These are phyloP conservation scores for Neofusicoccum sp. DNA, from an alignment of 2,329 filamentous ascomycete species.

Conservation along the genomic window DNA sequence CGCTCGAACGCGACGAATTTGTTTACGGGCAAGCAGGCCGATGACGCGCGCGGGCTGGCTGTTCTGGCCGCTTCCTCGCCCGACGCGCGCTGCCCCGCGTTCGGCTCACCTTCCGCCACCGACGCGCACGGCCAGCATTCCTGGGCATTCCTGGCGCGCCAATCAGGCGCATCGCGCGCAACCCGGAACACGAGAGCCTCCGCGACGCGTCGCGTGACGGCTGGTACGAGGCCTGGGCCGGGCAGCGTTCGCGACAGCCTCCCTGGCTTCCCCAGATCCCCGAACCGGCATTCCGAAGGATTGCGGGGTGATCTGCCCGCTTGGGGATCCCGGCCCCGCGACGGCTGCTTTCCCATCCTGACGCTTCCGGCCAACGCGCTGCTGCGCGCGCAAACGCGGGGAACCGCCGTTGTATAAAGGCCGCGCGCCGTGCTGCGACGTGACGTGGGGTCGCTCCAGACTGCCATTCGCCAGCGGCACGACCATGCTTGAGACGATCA, in stretches of 20 bases:
- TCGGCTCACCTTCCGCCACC: constrained; percentile 19
- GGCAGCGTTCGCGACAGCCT: background rate
- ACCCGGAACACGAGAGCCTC: background rate
- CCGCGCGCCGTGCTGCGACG: background rate
- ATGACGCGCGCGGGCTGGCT: background rate
- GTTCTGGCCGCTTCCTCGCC: background rate
- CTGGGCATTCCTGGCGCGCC: background rate
- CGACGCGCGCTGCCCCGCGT: constrained; percentile 9
- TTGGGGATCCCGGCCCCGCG: constrained; percentile 7
- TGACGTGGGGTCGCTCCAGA: background rate
- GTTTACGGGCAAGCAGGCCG: background rate
- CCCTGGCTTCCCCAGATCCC: constrained; percentile 18
- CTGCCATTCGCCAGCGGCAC: background rate
- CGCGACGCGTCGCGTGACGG: background rate
- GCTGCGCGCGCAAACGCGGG: background rate
- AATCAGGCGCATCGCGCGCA: background rate
- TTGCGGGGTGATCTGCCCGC: constrained; percentile 16
- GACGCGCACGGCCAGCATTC: background rate
- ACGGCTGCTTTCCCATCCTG: background rate
- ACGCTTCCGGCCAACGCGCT: constrained; percentile 1
- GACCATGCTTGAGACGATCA: constrained; percentile 11
- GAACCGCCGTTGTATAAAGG: background rate
- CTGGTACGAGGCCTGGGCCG: background rate
- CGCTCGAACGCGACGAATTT: background rate
- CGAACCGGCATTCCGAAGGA: constrained; percentile 13